Conservation (phyloP, 1,284 basidiomycete genomes). For the Irpex rosettiformis region DNA sequence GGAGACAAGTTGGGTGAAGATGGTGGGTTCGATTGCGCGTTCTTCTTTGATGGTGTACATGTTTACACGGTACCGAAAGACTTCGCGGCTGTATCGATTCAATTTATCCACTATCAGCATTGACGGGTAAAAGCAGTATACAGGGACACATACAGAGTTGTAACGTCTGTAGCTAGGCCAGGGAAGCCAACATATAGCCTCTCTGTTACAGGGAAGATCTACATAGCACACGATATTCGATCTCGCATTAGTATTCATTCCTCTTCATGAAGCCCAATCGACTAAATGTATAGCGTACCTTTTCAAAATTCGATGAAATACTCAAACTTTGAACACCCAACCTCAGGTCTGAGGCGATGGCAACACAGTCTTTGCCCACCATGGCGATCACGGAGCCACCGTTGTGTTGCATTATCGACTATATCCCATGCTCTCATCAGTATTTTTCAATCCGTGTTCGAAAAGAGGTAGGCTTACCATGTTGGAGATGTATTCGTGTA, state of each 20-base stretch:
- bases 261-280: no score
- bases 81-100: constrained; percentile 75
- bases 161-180: constrained; percentile 91
- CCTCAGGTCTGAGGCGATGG: constrained; percentile 94
- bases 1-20: constrained; percentile 94
- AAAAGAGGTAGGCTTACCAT: constrained; percentile 11
- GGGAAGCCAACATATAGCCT: constrained; percentile 91
- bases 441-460: neutral
- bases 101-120: neutral
- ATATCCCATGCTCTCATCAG: neutral
- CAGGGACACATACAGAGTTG: constrained; percentile 71
- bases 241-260: no score
- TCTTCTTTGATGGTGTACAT: constrained; percentile 99
- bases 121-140: neutral
- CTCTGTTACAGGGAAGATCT: constrained; percentile 96
- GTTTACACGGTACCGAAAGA: constrained; percentile 92
- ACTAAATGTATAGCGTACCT: no score
- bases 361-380: constrained; percentile 98
- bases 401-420: constrained; percentile 88
- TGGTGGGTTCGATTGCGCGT: constrained; percentile 93
- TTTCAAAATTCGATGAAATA: constrained; percentile 92
- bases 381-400: constrained; percentile 99
- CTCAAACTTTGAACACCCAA: constrained; percentile 89
- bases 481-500: constrained; percentile 4
- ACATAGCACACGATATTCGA: neutral